phyloP scores from a whole-genome alignment of 805 yeast species.

The Teunomyces funiuensis region DNA sequence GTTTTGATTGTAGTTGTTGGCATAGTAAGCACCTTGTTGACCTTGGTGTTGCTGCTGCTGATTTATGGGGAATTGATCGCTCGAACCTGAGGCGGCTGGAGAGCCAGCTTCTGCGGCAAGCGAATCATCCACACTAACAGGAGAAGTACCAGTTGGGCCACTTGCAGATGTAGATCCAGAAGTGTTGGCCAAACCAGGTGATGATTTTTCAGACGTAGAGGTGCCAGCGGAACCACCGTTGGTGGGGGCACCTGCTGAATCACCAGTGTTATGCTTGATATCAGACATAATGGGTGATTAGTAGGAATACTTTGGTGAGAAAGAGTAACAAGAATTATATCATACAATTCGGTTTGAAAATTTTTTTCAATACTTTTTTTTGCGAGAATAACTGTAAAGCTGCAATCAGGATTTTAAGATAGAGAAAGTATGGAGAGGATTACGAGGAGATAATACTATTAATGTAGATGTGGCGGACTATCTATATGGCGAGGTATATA shows the following conservation, averaged over 20 bases:
- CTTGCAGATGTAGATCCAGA: slow-evolving; percentile 1
- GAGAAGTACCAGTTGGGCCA: neutral
- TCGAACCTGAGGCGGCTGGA: slow-evolving; percentile 6
- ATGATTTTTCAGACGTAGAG: slow-evolving; percentile 5
- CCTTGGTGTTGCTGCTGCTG: slow-evolving; percentile 6
- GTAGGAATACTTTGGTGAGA: slow-evolving; percentile 6
- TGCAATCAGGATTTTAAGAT: neutral
- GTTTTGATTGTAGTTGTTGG: slow-evolving; percentile 9
- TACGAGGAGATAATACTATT: no score
- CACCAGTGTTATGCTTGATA: slow-evolving; percentile 14
- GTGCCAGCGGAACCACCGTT: slow-evolving; percentile 9
- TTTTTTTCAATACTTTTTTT: slow-evolving; percentile 6
- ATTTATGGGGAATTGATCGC: neutral
- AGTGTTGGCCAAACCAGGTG: neutral
- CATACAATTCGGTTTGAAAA: slow-evolving; percentile 5
- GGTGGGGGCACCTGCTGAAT: no score
- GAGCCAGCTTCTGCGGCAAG: slow-evolving; percentile 6
- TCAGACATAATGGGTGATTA: slow-evolving; percentile 16
- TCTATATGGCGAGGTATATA: no score
- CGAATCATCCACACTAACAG: slow-evolving; percentile 7
- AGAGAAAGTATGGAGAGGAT: neutral
- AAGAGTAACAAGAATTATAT: slow-evolving; percentile 9
- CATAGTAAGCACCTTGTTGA: slow-evolving; percentile 8
- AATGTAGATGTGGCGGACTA: no score
- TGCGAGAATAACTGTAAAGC: neutral